Conservation (phyloP, 257 asterid genomes). For the Catharanthus roseus region DNA sequence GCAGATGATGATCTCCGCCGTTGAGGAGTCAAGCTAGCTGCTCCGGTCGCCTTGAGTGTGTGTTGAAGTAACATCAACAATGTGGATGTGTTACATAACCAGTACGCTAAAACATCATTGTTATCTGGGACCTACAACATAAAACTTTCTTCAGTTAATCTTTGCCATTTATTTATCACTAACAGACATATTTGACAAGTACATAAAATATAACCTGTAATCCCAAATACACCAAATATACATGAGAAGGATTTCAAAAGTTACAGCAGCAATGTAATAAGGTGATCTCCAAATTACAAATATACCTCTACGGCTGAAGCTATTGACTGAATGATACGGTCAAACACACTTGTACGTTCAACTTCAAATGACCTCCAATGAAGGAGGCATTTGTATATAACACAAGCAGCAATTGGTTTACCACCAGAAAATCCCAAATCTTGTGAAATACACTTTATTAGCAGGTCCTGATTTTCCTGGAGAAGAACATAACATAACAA, state of each 20-base stretch:
- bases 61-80: constrained; percentile 95
- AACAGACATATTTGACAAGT: not conserved
- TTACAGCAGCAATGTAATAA: not conserved
- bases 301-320: constrained; percentile 88
- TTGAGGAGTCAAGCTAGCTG: constrained; percentile 93
- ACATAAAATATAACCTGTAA: not conserved
- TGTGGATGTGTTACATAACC: constrained; percentile 92
- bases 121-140: constrained; percentile 66
- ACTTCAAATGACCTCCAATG: constrained; percentile 99
- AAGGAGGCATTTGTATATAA: constrained; percentile 91
- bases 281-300: not conserved
- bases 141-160: constrained; percentile 24
- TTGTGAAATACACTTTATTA: constrained; percentile 87
- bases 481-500: constrained; percentile 20
- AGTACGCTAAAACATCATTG: constrained; percentile 79
- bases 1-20: constrained; percentile 92
- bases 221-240: not conserved
- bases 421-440: constrained; percentile 95
- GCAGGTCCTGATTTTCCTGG: constrained; percentile 95
- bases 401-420: constrained; percentile 92
- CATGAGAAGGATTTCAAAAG: not conserved
- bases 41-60: constrained; percentile 96
- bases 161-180: constrained; percentile 4
- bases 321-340: constrained; percentile 77
- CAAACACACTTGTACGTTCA: constrained; percentile 93